phyloP scores from a whole-genome alignment of 352 stramenopile genomes.

The Phytophthora rubi region DNA sequence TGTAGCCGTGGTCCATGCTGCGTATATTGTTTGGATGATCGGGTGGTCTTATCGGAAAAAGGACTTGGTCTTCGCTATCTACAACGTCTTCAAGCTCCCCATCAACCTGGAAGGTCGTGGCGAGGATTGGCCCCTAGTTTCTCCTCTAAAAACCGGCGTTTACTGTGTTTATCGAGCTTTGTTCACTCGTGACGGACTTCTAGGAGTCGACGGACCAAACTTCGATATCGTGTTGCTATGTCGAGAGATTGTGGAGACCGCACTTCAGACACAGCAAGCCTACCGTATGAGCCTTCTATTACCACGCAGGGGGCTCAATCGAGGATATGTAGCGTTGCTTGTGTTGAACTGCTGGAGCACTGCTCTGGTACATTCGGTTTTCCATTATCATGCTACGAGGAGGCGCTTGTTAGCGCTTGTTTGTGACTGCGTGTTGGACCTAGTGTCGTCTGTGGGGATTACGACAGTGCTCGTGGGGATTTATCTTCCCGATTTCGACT shows the following conservation, averaged over 20 bases:
- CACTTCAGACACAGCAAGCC: constrained; percentile 15
- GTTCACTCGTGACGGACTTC: constrained; percentile 34
- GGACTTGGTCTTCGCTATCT: constrained; percentile 30
- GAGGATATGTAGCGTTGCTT: constrained; percentile 24
- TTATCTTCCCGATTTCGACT: constrained; percentile 23
- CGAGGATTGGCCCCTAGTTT: constrained; percentile 4
- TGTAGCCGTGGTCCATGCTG: constrained; percentile 26
- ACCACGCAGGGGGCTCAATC: constrained; percentile 15
- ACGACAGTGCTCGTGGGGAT: constrained; percentile 12
- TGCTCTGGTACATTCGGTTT: constrained; percentile 5
- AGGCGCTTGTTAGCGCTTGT: constrained; percentile 30
- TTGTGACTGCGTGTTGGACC: constrained; percentile 27
- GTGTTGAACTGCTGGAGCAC: constrained; percentile 35
- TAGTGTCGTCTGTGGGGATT: constrained; percentile 35
- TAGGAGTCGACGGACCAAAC: constrained; percentile 37
- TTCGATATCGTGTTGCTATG: constrained; percentile 35
- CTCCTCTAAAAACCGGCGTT: constrained; percentile 12
- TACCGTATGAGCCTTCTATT: constrained; percentile 18
- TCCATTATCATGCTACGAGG: constrained; percentile 1
- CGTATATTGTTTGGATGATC: constrained; percentile 37
- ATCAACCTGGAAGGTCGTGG: neutral
- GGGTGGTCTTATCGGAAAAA: constrained; percentile 26
- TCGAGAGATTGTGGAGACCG: constrained; percentile 21
- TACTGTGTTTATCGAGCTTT: constrained; percentile 27
- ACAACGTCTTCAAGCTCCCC: constrained; percentile 27